Conservation (phyloP, 306 rosid species). For the Prinsepia uniflora region DNA sequence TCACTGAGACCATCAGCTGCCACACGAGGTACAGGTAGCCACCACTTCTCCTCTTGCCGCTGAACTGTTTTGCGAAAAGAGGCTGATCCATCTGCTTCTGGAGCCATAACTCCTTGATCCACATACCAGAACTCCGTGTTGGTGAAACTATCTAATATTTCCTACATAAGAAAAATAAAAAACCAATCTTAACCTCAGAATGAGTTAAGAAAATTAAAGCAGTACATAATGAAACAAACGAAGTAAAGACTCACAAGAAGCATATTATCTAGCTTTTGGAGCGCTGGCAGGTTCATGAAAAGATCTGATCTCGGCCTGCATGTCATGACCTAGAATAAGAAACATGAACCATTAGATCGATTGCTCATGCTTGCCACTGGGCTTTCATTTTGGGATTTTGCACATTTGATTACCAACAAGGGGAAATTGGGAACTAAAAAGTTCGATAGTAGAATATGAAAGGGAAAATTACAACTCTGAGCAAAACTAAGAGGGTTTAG, state of each 20-base stretch:
- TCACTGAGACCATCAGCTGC: slow-evolving; percentile 71
- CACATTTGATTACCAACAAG: neutral
- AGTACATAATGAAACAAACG: neutral
- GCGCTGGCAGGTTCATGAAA: slow-evolving; percentile 51
- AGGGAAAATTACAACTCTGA: neutral
- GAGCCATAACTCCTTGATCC: slow-evolving; percentile 81
- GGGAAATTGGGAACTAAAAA: neutral
- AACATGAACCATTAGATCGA: neutral
- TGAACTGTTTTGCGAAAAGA: slow-evolving; percentile 72
- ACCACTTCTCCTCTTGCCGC: slow-evolving; percentile 97
- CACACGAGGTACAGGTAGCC: slow-evolving; percentile 94
- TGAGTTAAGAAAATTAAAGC: neutral
- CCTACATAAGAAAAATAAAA: slow-evolving; percentile 38
- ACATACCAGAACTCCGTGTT: slow-evolving; percentile 87
- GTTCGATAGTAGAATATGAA: neutral
- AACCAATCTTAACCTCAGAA: slow-evolving; percentile 7
- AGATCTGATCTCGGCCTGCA: slow-evolving; percentile 56
- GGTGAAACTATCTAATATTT: slow-evolving; percentile 64
- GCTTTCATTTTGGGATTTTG: neutral
- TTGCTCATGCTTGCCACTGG: neutral
- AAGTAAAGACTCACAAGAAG: slow-evolving; percentile 38
- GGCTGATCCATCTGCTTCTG: slow-evolving; percentile 68
- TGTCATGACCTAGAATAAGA: slow-evolving; percentile 47
- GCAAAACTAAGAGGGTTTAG: neutral
- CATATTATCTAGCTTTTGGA: slow-evolving; percentile 51